Base-by-base conservation (phyloP, 768 basidiomycete species). In the Gloeophyllum trabeum region DNA sequence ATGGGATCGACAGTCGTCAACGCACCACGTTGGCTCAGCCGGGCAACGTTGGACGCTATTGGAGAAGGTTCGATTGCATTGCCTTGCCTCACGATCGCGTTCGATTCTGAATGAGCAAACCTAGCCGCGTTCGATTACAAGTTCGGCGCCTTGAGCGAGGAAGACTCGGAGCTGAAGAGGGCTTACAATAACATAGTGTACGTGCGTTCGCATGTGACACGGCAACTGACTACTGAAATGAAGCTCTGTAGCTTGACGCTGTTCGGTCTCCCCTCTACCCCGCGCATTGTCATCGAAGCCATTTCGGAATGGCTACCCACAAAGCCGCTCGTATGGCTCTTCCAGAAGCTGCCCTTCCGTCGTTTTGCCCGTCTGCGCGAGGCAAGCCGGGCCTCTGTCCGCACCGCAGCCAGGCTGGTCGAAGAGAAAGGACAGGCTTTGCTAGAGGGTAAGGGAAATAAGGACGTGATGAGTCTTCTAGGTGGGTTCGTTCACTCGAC, bases 291-390 rank as follows among this genome's bases (percentile, higher is more conserved):
- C 39, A 20, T 23, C 16, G 16, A 40, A 10, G 24, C 13, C 39
- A 12, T 13, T 13, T 23, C 24, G 6, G 13, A 32, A 14, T 18
- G 20, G 16, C 24, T 35, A 26, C 36, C 22, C 22, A 35, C 24
- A 40, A 38, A 26, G 14, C 26, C 26, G 23, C 20, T 22, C 32
- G 25, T 12, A 13, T 19, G 18, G 39, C 24, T 10, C 26, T 24
- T n/a, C 35, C 41, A 19, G 3, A 3, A 20, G 35, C 14, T 43
- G 21, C 18, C 12, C 21, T 20, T 22, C 24, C 10, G 35, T 36
- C 14, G 64, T 22, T 51, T 66, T 19, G 36, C 51, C 18, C 58
- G 58, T 39, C 51, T 60, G 18, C 57, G 59, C 6, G 45, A 59
- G 13, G 61, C 64, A 2, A 57, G 57, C 6, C 50, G 10, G 16